A percentile compares a stretch with the other conserved stretches of the same genome.
phyloP scores from a whole-genome alignment of 768 basidiomycete species.

The Rhizopogon sp. region DNA sequence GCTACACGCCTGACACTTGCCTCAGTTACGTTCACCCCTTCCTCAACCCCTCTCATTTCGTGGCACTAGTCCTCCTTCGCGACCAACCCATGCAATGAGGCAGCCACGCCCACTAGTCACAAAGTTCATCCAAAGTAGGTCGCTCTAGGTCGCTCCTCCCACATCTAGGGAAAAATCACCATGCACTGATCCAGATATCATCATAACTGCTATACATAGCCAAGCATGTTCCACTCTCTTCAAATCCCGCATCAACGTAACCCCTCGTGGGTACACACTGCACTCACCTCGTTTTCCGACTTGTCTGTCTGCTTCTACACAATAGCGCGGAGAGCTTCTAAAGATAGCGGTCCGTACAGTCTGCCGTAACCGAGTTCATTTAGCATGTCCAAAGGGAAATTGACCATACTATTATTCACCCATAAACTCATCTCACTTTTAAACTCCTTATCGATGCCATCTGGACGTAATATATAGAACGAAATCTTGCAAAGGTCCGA shows the following conservation, averaged over 20 bases:
- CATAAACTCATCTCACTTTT: slow-evolving; percentile 1
- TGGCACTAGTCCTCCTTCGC: not conserved
- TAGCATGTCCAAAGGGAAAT: not conserved
- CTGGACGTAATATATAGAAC: slow-evolving; percentile 1
- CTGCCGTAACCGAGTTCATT: slow-evolving; percentile 3
- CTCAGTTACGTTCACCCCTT: too few relatives aligned
- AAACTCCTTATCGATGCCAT: slow-evolving; percentile 5
- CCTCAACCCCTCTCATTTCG: too few relatives aligned
- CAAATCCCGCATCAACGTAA: slow-evolving; percentile 8
- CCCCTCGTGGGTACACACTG: not conserved
- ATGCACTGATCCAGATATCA: slow-evolving; percentile 1
- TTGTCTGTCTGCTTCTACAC: not conserved
- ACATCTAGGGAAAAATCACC: slow-evolving; percentile 3
- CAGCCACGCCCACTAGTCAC: not conserved
- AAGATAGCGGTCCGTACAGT: not conserved
- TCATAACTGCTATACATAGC: slow-evolving; percentile 4
- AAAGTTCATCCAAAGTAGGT: not conserved
- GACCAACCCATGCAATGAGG: slow-evolving; percentile 1
- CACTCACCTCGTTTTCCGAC: too few relatives aligned
- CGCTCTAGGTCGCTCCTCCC: not conserved
- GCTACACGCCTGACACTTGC: too few relatives aligned
- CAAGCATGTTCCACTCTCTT: not conserved
- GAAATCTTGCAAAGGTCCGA: not conserved
- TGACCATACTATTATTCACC: not conserved
- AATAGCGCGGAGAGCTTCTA: not conserved